Base-by-base conservation (phyloP, 768 basidiomycete genomes). In the Leccinum fibrillosum region DNA sequence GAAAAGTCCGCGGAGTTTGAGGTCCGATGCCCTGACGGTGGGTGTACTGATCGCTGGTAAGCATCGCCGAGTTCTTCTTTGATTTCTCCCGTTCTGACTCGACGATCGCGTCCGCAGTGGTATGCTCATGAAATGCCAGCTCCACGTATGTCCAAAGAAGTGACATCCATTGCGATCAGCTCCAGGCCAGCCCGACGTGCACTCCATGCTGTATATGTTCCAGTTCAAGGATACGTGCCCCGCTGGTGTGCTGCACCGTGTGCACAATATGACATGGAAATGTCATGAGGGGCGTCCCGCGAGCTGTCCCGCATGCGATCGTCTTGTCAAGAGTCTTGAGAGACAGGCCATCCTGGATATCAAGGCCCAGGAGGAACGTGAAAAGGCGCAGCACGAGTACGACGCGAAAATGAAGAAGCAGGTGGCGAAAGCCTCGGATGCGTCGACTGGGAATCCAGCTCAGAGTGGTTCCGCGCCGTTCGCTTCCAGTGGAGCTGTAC, bases 1-100 rank as follows among this genome's bases (percentile, higher is more conserved):
- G 64, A 26, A 26, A 39, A 66, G 10, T 70, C 81, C 0, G 70
- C 57, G 0, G 80, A 86, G 2, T 89, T 89, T 54, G 82, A 86
- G 8, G 59, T 60, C 19, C 64, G 74, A 23, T 77, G 77, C 59
- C 88, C 87, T 0, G 86, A 88, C 44, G 88, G 88, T 4, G 88
- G 88, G 2, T 89, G 88, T 56, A 71, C 63, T 2, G 76, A 80
- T 56, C 77, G 79, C 42, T 89, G 88, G 88, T 87, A 70, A 51
- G 77, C 65, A 13, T n/a, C 26, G 0, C 45, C 52, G 23, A 32
- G 9, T 35, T 5, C 17, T 34, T 1, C 23, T 17, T n/a, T 32
- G 9, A 15, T 25, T 39, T 19, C 6, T 1, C 11, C 11, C 2
- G 5, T 15, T 6, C 19, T n/a, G 5, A 28, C 23, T 53, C 37